Base-by-base conservation (phyloP, 2,329 filamentous ascomycete genomes). In the Fusarium falciforme region DNA sequence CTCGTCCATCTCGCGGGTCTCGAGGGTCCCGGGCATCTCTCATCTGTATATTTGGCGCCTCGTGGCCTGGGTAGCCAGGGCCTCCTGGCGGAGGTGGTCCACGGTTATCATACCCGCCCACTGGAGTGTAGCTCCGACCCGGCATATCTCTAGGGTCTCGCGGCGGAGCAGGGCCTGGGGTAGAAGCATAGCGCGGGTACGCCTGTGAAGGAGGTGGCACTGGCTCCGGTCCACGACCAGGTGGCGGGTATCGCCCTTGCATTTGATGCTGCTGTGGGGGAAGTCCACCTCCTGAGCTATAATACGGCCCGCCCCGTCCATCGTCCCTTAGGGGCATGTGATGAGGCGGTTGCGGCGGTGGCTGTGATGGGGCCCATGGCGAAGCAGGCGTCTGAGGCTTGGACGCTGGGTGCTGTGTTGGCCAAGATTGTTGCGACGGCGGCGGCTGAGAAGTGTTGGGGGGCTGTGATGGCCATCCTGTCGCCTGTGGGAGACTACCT, bases 111-210 rank as follows among this genome's bases (percentile, higher is more conserved):
- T 87, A 87, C 2, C 79, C 76, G 3, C 77, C 74, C 5, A 82
- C 83, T 4, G 86, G 85, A 2, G 86, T 87, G 74, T 85, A 87
- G 74, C 85, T 87, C 22, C 86, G 83, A 1, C 80, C 80, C 1
- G 83, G 83, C 20, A 83, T 81, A 11, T 86, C 83, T 70, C 83
- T 72, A 9, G 74, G 83, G 67, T 87, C 86, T 49, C 85, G 83
- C 55, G 83, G 81, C 33, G 82, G 82, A 12, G 79, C 81, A 6
- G 85, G 84, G 2, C 79, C 83, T 2, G 86, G 83, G 5, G 85
- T 84, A 16, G 81, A 84, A 10, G 83, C 80, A 71, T 88, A 88
- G 8, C 85, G 83, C 22, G 82, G 73, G 71, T 87, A 88, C 4
- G 81, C 77, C 68, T 85, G 85, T 0, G 77, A 73, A 11, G 79